phyloP scores from a whole-genome alignment of 129 eudicot species.

The Cynara cardunculus region DNA sequence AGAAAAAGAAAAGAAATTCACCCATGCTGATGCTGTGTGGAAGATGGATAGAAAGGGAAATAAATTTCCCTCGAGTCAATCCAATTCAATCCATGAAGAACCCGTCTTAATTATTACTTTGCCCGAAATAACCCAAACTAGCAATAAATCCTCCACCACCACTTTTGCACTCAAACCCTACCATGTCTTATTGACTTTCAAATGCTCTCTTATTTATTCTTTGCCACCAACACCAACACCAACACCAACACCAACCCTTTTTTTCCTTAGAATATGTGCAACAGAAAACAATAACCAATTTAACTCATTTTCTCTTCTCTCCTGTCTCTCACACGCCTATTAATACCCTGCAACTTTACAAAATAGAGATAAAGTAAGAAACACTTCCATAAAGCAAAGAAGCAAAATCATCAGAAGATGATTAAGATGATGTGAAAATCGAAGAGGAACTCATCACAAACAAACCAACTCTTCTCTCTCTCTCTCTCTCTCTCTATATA shows the following conservation, averaged over 20 bases:
- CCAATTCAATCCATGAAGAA: slow-evolving; percentile 27
- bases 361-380: slow-evolving; percentile 14
- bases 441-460: neutral
- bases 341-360: slow-evolving; percentile 2
- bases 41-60: slow-evolving; percentile 24
- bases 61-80: slow-evolving; percentile 37
- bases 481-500: neutral
- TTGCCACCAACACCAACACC: slow-evolving; percentile 23
- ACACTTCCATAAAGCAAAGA: slow-evolving; percentile 18
- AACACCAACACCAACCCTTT: no score
- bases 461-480: neutral
- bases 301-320: slow-evolving; percentile 13
- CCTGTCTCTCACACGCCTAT: slow-evolving; percentile 17
- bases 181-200: slow-evolving; percentile 26
- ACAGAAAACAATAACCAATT: neutral
- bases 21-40: slow-evolving; percentile 1
- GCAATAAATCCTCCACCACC: slow-evolving; percentile 35
- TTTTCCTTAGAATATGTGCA: slow-evolving; percentile 31
- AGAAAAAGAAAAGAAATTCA: no score
- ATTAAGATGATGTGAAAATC: slow-evolving; percentile 2
- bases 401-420: slow-evolving; percentile 11
- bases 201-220: slow-evolving; percentile 21
- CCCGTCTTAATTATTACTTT: slow-evolving; percentile 24
- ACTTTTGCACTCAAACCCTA: slow-evolving; percentile 48
- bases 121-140: slow-evolving; percentile 35